phyloP scores from a whole-genome alignment of 1,284 basidiomycete genomes.

The Ceratobasidium sp. region DNA sequence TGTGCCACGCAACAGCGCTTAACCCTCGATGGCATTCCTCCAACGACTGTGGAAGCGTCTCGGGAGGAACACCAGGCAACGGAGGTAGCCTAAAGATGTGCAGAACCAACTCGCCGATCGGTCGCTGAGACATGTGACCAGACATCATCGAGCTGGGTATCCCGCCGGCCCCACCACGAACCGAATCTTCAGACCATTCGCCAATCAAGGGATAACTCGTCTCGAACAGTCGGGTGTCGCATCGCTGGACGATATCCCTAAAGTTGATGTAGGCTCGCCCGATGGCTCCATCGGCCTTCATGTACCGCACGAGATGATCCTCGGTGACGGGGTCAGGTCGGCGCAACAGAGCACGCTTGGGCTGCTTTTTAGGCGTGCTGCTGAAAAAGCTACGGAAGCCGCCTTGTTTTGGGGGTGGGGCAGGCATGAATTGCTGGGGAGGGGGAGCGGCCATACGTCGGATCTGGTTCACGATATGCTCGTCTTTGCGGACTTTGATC shows the following conservation, averaged over 20 bases:
- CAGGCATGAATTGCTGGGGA: slow-evolving; percentile 54
- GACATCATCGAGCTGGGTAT: slow-evolving; percentile 60
- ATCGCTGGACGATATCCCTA: slow-evolving; percentile 80
- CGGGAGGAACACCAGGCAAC: slow-evolving; percentile 77
- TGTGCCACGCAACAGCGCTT: slow-evolving; percentile 88
- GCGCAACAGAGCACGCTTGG: slow-evolving; percentile 53
- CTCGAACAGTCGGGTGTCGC: slow-evolving; percentile 83
- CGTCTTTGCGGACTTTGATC: slow-evolving; percentile 81
- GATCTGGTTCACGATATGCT: slow-evolving; percentile 77
- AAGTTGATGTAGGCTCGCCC: slow-evolving; percentile 84
- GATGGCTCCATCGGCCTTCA: slow-evolving; percentile 79
- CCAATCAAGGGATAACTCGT: slow-evolving; percentile 84
- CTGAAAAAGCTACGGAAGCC: slow-evolving; percentile 72
- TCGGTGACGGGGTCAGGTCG: slow-evolving; percentile 51
- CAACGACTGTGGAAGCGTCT: slow-evolving; percentile 86
- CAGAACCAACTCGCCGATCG: slow-evolving; percentile 79
- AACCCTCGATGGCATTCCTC: slow-evolving; percentile 93
- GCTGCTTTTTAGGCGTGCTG: slow-evolving; percentile 75
- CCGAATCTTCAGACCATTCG: slow-evolving; percentile 62
- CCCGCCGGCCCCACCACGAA: slow-evolving; percentile 48
- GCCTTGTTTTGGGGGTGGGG: slow-evolving; percentile 54
- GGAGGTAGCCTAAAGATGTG: slow-evolving; percentile 91
- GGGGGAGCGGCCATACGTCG: slow-evolving; percentile 62
- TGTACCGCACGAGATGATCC: slow-evolving; percentile 76
- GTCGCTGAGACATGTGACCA: slow-evolving; percentile 42